Evolutionary conservation across 2,329 filamentous ascomycete species (phyloP).

Genomic region (Arthrinium puccinioides): DNA sequence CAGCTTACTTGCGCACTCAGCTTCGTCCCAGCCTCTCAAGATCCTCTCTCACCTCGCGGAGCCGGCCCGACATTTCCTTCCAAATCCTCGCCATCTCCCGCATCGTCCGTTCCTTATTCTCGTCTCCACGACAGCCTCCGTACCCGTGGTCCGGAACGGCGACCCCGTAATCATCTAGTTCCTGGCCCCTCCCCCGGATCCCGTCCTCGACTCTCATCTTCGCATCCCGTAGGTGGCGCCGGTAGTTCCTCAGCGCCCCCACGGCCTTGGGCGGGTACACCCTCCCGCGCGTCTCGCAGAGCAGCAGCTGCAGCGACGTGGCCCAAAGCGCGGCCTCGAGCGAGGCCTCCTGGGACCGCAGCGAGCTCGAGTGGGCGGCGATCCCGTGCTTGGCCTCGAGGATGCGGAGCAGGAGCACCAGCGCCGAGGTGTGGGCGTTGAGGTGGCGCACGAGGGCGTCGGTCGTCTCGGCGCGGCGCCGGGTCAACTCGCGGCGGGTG

Average conservation of each 20-base stretch:
- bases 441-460: constrained; percentile 31
- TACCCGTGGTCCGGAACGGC: constrained; percentile 13
- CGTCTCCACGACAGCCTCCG: constrained; percentile 1
- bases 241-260: constrained; percentile 37
- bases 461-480: constrained; percentile 28
- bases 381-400: constrained; percentile 50
- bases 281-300: constrained; percentile 24
- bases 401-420: constrained; percentile 37
- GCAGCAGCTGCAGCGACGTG: constrained; percentile 25
- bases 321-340: constrained; percentile 35
- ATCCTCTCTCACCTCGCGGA: constrained; percentile 43
- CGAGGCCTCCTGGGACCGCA: constrained; percentile 38
- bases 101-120: constrained; percentile 40
- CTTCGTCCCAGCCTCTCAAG: constrained; percentile 24
- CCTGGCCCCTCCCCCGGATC: constrained; percentile 29
- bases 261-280: constrained; percentile 34
- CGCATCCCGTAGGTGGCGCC: constrained; percentile 40
- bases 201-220: constrained; percentile 36
- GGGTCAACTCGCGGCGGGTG: constrained; percentile 25
- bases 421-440: constrained; percentile 26
- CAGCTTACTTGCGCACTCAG: too few species aligned
- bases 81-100: constrained; percentile 46
- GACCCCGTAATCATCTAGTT: constrained; percentile 45
- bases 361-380: constrained; percentile 41
- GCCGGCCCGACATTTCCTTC: constrained; percentile 39